Base-by-base conservation (phyloP, 2,329 filamentous ascomycete species). In the Fusarium nurragi region DNA sequence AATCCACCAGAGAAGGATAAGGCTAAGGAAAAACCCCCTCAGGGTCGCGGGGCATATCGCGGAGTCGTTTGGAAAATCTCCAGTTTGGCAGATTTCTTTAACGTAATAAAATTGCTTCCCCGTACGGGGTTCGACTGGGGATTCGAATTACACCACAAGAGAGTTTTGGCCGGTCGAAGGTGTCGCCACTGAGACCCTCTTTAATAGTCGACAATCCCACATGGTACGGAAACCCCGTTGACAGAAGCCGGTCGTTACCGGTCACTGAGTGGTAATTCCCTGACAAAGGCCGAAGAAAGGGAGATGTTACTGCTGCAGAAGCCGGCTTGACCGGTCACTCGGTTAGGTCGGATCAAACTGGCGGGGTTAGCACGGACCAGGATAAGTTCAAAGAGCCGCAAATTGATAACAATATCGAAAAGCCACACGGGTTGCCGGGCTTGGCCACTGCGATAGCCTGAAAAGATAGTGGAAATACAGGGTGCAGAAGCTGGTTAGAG, bases 261-360 rank as follows among this genome's bases (percentile, higher is more conserved):
- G 63, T 65, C 39, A 16, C 8, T 25, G 26, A 47, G 32, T 23
- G 12, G 14, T 22, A 37, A 28, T 36, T 45, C 43, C 43, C 53
- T 44, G 55, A 28, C 26, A 60, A 40, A 22, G 6, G 12, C 38
- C 25, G 39, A 14, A 23, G 11, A 51, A 22, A 21, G 5, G 43
- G 22, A 34, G 23, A 26, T 32, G 19, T 18, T 39, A 25, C 26
- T 43, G 28, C 19, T 50, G 19, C 28, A 55, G 34, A 34, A 50
- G 48, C 61, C 63, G 63, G 57, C 59, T 54, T 19, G 40, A 34
- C 61, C 52, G 61, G 61, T 48, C 40, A 51, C 47, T 49, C 68
- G 68, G 68, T 61, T 71, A 71, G 64, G 60, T 56, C 68, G 68
- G 68, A 65, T 71, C 45, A 28, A 30, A 37, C 34, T 37, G 25